Percentiles rank a stretch among this genome's conserved stretches.
Evolutionary conservation across 75 land plant genomes (phyloP).

Genomic region (Selaginella moellendorffii): DNA sequence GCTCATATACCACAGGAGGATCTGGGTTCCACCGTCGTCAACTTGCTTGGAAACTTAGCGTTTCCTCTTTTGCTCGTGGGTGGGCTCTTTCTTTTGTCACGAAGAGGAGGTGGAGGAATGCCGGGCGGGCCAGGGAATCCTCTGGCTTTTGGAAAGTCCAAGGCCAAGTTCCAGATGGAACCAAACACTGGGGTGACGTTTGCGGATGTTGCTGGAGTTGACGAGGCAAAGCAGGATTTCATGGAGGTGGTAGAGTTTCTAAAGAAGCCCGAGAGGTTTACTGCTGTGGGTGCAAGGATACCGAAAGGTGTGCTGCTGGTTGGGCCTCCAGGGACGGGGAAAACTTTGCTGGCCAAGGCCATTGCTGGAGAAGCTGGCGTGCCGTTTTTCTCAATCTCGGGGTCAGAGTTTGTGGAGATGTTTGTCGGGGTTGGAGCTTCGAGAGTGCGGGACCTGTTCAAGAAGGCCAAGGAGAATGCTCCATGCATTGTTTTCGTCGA

Average conservation of each 20-base stretch:
- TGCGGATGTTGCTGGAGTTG: slow-evolving; percentile 96
- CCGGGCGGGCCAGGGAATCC: slow-evolving; percentile 96
- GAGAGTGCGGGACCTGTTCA: slow-evolving; percentile 93
- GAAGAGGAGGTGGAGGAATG: slow-evolving; percentile 79
- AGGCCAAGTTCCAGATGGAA: slow-evolving; percentile 98
- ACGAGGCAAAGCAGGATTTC: slow-evolving; percentile 98
- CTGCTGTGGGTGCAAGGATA: slow-evolving; percentile 91
- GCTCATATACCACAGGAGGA: slow-evolving; percentile 93
- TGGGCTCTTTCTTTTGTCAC: slow-evolving; percentile 76
- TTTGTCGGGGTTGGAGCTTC: slow-evolving; percentile 99
- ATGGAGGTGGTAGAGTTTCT: slow-evolving; percentile 98
- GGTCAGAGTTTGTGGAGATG: slow-evolving; percentile 99
- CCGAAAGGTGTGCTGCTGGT: slow-evolving; percentile 96
- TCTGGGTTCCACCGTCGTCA: slow-evolving; percentile 58
- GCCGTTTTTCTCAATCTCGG: slow-evolving; percentile 95
- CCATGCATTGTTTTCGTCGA: slow-evolving; percentile 99
- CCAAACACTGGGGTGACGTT: slow-evolving; percentile 97
- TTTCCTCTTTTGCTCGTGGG: slow-evolving; percentile 82
- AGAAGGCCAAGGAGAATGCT: slow-evolving; percentile 98
- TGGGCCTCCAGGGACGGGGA: slow-evolving; percentile 97
- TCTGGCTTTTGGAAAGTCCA: slow-evolving; percentile 90
- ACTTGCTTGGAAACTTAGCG: slow-evolving; percentile 83
- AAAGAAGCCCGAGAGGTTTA: slow-evolving; percentile 94
- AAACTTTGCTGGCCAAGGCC: slow-evolving; percentile 89
- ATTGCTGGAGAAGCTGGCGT: slow-evolving; percentile 99